A percentile compares a stretch with the other conserved stretches of the same genome.
These are phyloP conservation scores for Podochytrium sp. DNA, from an alignment of 192 early-diverging fungal genomes.

Conservation along the genomic window DNA sequence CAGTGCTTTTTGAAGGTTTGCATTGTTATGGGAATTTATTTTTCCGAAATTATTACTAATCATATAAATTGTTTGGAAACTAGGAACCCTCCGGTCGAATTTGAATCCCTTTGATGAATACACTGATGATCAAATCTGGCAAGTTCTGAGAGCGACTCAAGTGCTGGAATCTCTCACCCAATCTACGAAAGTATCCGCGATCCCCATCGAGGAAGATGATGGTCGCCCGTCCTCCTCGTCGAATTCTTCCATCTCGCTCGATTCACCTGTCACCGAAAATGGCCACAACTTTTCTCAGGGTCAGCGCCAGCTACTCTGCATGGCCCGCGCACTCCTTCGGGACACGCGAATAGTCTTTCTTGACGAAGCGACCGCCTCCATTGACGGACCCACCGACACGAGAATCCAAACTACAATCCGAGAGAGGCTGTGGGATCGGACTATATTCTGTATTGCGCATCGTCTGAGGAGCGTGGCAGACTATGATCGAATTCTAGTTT, in stretches of 20 bases:
- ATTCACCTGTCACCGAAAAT: conserved; percentile 72
- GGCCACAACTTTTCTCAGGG: conserved; percentile 86
- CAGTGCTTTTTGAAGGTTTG: conserved; percentile 53
- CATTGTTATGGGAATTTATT: background rate
- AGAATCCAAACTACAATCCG: conserved; percentile 88
- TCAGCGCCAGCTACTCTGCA: conserved; percentile 71
- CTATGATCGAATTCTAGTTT: conserved; percentile 73
- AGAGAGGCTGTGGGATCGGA: conserved; percentile 62
- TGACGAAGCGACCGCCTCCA: conserved; percentile 81
- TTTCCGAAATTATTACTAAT: background rate
- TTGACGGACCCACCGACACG: conserved; percentile 88
- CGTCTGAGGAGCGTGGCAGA: conserved; percentile 48
- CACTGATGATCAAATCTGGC: conserved; percentile 72
- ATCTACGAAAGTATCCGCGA: conserved; percentile 25
- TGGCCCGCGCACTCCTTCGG: conserved; percentile 51
- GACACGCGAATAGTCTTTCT: conserved; percentile 38
- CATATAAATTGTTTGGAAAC: background rate
- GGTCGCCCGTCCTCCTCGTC: background rate
- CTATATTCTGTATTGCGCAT: conserved; percentile 90
- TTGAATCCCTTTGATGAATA: conserved; percentile 78
- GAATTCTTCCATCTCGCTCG: conserved; percentile 49
- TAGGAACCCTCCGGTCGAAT: conserved; percentile 72
- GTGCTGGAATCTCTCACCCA: conserved; percentile 54
- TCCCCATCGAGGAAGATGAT: background rate
- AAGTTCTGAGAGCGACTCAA: conserved; percentile 76